Percentiles rank a stretch among this genome's conserved stretches.
Evolutionary conservation across 345 rosid genomes (phyloP).

Genomic region (Microcos paniculata): DNA sequence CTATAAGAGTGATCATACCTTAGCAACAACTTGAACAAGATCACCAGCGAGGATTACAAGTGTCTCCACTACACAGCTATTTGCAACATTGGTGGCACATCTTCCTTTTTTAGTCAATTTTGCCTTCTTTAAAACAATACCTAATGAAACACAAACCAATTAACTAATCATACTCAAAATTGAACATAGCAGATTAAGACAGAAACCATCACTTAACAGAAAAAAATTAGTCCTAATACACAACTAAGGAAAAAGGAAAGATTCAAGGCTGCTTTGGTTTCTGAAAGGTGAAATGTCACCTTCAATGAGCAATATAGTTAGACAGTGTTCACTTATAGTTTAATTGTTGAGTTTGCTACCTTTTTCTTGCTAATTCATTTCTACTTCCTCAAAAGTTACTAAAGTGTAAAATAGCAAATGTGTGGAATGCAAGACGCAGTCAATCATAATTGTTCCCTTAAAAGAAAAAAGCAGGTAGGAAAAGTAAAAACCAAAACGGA

Average conservation of each 20-base stretch:
- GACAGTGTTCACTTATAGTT: background rate
- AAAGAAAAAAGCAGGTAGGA: background rate
- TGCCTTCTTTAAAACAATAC: conserved; percentile 83
- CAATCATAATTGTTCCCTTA: background rate
- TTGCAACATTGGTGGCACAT: conserved; percentile 55
- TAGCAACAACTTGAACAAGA: conserved; percentile 83
- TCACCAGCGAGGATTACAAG: conserved; percentile 64
- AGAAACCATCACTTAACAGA: background rate
- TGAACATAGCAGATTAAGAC: background rate
- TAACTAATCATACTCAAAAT: background rate
- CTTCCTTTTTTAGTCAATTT: conserved; percentile 69
- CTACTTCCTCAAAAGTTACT: background rate
- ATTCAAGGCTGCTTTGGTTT: background rate
- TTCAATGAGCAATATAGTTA: background rate
- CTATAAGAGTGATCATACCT: conserved; percentile 38
- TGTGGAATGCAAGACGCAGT: background rate
- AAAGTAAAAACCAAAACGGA: background rate
- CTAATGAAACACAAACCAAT: conserved; percentile 31
- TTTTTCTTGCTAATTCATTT: background rate
- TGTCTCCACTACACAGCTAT: conserved; percentile 54
- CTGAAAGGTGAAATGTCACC: background rate
- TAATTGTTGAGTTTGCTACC: background rate
- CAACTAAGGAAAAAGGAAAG: background rate
- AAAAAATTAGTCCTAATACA: background rate
- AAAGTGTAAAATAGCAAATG: background rate